A percentile compares a stretch with the other conserved stretches of the same genome.
phyloP scores from a whole-genome alignment of 805 yeast species.

The Starmerella roubikii region DNA sequence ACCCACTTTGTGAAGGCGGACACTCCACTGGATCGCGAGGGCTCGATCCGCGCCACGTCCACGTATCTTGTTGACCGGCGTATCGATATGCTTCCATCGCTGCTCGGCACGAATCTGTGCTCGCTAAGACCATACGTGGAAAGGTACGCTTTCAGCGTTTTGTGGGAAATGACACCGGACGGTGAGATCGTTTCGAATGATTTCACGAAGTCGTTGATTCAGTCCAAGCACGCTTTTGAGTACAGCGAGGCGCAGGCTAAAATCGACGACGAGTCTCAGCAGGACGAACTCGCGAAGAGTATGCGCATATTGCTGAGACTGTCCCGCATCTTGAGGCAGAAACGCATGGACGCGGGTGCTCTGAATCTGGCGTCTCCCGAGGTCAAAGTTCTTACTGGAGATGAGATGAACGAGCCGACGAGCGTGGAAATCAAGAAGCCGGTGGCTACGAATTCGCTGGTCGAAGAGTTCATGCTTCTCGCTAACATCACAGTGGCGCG shows the following conservation, averaged over 20 bases:
- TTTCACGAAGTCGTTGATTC: slow-evolving; percentile 76
- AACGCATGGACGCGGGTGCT: slow-evolving; percentile 89
- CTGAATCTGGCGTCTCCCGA: slow-evolving; percentile 94
- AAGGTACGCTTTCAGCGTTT: slow-evolving; percentile 84
- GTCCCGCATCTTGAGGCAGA: slow-evolving; percentile 75
- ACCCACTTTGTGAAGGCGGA: slow-evolving; percentile 91
- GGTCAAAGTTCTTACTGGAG: slow-evolving; percentile 92
- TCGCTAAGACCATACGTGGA: slow-evolving; percentile 92
- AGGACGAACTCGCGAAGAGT: slow-evolving; percentile 76
- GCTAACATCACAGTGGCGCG: slow-evolving; percentile 94
- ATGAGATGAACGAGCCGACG: slow-evolving; percentile 92
- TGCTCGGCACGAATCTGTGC: slow-evolving; percentile 90
- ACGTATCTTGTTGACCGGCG: slow-evolving; percentile 95
- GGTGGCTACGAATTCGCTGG: slow-evolving; percentile 85
- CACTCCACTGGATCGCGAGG: slow-evolving; percentile 86
- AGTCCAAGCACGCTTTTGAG: slow-evolving; percentile 86
- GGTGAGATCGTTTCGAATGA: slow-evolving; percentile 72
- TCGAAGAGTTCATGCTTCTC: slow-evolving; percentile 95
- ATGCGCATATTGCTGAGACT: slow-evolving; percentile 68
- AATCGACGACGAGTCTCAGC: slow-evolving; percentile 63
- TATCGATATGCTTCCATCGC: slow-evolving; percentile 94
- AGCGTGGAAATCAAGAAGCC: slow-evolving; percentile 85
- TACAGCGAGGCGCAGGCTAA: slow-evolving; percentile 86
- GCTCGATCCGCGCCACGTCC: slow-evolving; percentile 94
- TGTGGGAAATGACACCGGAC: slow-evolving; percentile 85